Evolutionary conservation across 495 filamentous ascomycete species (phyloP).

Genomic region (Talaromyces proteolyticus): DNA sequence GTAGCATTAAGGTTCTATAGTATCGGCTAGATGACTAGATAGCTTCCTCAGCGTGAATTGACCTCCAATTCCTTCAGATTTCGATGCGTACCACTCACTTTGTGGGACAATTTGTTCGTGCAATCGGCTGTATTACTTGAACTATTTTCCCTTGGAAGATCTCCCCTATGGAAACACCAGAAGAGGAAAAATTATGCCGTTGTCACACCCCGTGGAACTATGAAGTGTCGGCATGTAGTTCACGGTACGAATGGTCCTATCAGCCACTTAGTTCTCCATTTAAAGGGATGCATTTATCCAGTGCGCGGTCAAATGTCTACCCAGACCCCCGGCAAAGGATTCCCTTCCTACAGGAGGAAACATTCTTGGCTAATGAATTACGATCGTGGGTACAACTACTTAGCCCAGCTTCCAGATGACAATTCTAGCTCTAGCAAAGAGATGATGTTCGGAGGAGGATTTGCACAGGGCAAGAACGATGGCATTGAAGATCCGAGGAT

Average conservation of each 20-base stretch:
- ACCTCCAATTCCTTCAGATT: too few relatives aligned
- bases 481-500: slow-evolving; percentile 44
- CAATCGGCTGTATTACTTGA: too few relatives aligned
- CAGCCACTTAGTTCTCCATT: slow-evolving; percentile 60
- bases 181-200: slow-evolving; percentile 39
- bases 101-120: too few relatives aligned
- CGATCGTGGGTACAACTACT: slow-evolving; percentile 71
- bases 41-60: too few relatives aligned
- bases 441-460: slow-evolving; percentile 63
- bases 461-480: slow-evolving; percentile 35
- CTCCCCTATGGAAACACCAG: too few relatives aligned
- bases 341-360: slow-evolving; percentile 19
- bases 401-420: slow-evolving; percentile 57
- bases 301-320: slow-evolving; percentile 70
- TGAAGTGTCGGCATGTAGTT: slow-evolving; percentile 54
- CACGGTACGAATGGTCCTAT: slow-evolving; percentile 79
- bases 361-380: slow-evolving; percentile 38
- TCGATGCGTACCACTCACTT: too few relatives aligned
- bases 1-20: too few relatives aligned
- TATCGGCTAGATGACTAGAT: too few relatives aligned
- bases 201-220: slow-evolving; percentile 55
- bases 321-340: slow-evolving; percentile 46
- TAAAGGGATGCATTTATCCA: slow-evolving; percentile 68
- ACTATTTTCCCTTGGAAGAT: too few relatives aligned
- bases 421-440: slow-evolving; percentile 37